Base-by-base conservation (phyloP, 176 grass and related monocot species). In the Puccinellia tenuiflora region DNA sequence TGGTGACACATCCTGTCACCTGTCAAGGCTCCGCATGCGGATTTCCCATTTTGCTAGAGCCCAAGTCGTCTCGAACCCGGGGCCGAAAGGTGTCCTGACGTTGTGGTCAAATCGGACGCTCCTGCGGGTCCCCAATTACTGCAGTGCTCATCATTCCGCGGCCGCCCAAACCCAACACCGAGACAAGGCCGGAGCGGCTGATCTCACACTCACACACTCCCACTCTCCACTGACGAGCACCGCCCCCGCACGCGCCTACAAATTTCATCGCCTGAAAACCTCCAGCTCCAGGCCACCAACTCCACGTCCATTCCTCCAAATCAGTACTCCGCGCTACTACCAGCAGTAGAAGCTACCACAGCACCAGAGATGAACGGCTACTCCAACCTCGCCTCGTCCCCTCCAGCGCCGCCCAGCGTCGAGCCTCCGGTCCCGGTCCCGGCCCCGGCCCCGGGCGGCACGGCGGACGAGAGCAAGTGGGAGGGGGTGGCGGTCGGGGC, bases 401-500 rank as follows among this genome's bases (percentile, higher is more conserved):
- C 84, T 76, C 57, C 57, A 2, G 29, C 56, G 76, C n/a, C n/a
- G n/a, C 45, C 54, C 20, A 26, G 7, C 48, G 75, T 13, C 42
- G 21, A 13, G 75, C 13, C 0, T 4, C n/a, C 37, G 1, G n/a
- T n/a, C n/a, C n/a, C n/a, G n/a, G n/a, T n/a, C n/a, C 9, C n/a
- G 4, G 0, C 16, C 5, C 24, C 14, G 3, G 40, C 7, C 24
- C 1, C 69, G 64, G 16, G 5, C 35, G 9, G 28, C 55, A 6
- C 28, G 18, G 15, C 21, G 17, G 40, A 51, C 10, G 43, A 61
- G 15, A 16, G 15, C 39, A 45, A 73, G 59, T 62, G 79, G 81
- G 65, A 78, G 50, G 86, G 83, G 6, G 68, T 75, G 35, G 61
- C 74, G 17, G 61, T 68, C 39, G 83, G 56, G 11, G 83, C 74